phyloP scores from a whole-genome alignment of 331 rosid genomes.

The Malus hybrid region DNA sequence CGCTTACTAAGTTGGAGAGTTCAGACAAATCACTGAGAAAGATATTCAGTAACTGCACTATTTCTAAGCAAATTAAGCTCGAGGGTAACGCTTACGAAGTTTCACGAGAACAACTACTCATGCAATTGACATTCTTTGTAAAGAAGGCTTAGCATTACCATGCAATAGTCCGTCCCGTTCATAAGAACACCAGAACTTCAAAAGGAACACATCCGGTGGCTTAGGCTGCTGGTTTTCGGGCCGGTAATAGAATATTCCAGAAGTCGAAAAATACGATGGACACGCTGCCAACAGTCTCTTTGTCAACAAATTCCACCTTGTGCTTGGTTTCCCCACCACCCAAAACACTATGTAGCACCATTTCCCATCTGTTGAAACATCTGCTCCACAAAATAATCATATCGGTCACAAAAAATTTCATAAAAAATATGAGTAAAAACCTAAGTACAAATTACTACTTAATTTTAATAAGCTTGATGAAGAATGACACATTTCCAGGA shows the following conservation, averaged over 20 bases:
- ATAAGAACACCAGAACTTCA: slow-evolving; percentile 54
- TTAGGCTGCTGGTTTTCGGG: slow-evolving; percentile 30
- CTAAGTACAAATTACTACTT: background rate
- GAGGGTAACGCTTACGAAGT: background rate
- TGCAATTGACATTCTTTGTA: background rate
- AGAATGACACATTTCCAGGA: background rate
- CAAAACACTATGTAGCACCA: slow-evolving; percentile 58
- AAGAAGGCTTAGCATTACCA: slow-evolving; percentile 20
- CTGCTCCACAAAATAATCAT: slow-evolving; percentile 17
- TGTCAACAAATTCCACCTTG: slow-evolving; percentile 46
- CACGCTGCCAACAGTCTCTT: slow-evolving; percentile 48
- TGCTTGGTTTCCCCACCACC: slow-evolving; percentile 43
- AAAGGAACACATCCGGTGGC: slow-evolving; percentile 39
- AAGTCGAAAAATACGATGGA: slow-evolving; percentile 44
- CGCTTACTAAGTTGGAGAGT: background rate
- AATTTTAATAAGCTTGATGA: background rate
- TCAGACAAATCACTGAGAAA: background rate
- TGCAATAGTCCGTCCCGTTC: slow-evolving; percentile 47
- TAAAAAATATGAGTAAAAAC: background rate
- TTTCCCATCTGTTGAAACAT: slow-evolving; percentile 49
- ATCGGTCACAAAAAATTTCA: background rate
- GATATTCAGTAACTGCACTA: background rate
- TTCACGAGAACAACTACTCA: background rate
- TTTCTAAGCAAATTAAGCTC: background rate
- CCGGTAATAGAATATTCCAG: slow-evolving; percentile 34